Conservation (phyloP, 495 filamentous ascomycete species). For the Neurospora sp. region DNA sequence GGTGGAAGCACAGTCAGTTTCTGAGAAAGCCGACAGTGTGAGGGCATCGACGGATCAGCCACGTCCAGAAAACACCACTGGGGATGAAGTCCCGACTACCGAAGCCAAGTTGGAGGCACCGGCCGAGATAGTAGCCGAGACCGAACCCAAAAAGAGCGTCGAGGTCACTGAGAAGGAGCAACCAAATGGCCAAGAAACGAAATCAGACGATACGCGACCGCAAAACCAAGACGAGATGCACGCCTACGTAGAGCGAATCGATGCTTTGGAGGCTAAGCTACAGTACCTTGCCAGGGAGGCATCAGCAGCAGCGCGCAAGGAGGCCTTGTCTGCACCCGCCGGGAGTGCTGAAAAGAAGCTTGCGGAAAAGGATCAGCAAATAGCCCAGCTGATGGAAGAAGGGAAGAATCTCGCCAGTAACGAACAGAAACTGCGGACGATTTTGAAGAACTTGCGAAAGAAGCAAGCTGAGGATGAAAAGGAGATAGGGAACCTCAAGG, state of each 20-base stretch:
- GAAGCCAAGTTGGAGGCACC: neutral
- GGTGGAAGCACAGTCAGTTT: neutral
- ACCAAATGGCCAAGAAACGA: conserved; percentile 34
- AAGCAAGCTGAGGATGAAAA: conserved; percentile 55
- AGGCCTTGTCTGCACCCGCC: conserved; percentile 47
- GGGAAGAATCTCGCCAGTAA: conserved; percentile 79
- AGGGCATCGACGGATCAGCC: conserved; percentile 3
- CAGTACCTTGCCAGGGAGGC: conserved; percentile 75
- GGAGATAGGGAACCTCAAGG: conserved; percentile 49
- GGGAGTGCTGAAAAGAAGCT: conserved; percentile 66
- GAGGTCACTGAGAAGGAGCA: neutral
- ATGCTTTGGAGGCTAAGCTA: conserved; percentile 83
- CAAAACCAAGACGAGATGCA: conserved; percentile 73
- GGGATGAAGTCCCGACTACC: neutral
- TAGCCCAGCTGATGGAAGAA: conserved; percentile 82
- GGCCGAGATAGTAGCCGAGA: neutral
- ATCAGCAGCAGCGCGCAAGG: conserved; percentile 57
- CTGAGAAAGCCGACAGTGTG: neutral
- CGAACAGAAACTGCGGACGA: conserved; percentile 71
- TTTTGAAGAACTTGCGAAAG: conserved; percentile 70
- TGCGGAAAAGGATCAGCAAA: conserved; percentile 81
- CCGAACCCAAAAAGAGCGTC: neutral
- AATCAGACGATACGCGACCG: conserved; percentile 49
- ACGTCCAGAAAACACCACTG: neutral
- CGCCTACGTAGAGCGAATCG: conserved; percentile 78